These are phyloP conservation scores for Colletotrichum lini DNA, from an alignment of 2,329 filamentous ascomycete genomes.

Conservation along the genomic window DNA sequence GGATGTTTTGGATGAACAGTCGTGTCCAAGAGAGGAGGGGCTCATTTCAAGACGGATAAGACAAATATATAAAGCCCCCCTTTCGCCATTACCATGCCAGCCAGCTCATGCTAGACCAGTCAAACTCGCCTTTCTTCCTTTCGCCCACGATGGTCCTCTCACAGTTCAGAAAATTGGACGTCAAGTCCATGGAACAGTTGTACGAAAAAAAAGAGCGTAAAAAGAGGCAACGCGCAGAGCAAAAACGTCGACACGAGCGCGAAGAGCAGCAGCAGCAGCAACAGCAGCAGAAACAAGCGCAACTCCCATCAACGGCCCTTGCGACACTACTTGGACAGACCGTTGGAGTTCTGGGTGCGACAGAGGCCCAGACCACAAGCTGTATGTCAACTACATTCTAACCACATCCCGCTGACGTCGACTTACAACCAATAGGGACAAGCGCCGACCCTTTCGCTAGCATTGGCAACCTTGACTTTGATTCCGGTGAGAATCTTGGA, in stretches of 20 bases:
- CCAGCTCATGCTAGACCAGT: background rate
- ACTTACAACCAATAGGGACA: constrained; percentile 1
- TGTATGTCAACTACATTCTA: constrained; percentile 1
- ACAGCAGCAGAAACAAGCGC: background rate
- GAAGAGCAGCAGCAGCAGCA: background rate
- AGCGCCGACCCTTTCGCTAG: background rate
- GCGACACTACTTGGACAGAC: background rate
- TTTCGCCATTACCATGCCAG: background rate
- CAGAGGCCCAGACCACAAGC: constrained; percentile 11
- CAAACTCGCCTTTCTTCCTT: constrained; percentile 3
- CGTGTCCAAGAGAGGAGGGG: background rate
- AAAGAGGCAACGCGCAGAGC: background rate
- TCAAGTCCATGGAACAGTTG: constrained; percentile 2
- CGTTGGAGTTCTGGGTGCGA: background rate
- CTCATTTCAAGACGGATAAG: background rate
- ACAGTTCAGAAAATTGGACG: constrained; percentile 2
- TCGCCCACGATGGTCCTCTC: background rate
- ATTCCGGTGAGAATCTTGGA: background rate
- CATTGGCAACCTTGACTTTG: background rate
- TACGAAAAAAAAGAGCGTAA: constrained; percentile 8
- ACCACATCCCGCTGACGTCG: background rate
- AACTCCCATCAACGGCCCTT: background rate
- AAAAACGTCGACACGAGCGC: constrained; percentile 3
- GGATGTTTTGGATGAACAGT: background rate
- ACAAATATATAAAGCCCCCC: background rate